Base-by-base conservation (phyloP, 306 rosid genomes). In the Malus orientalis region DNA sequence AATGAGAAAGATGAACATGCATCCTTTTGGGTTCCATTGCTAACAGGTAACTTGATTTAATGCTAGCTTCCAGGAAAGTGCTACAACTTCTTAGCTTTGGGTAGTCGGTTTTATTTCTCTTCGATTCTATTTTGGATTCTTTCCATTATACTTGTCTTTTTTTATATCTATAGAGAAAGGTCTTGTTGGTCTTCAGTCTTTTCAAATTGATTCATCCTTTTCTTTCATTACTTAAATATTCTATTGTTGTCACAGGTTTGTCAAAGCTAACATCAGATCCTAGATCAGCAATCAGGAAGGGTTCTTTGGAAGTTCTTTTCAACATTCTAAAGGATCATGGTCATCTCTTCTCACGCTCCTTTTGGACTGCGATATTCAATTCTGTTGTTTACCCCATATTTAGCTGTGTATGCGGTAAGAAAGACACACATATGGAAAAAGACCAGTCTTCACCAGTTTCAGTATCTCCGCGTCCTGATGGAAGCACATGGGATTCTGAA, bases 271-370 rank as follows among this genome's bases (percentile, higher is more conserved):
- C 99, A 45, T 89, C 89, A 51, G 99, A 95, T 87, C 93, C 97
- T 57, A 82, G 99, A 86, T 85, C 93, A 80, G 92, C 99, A 15
- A 92, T 95, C 82, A 88, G 97, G 89, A 95, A 88, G 93, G 93
- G 97, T 82, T 95, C 99, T 32, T 82, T 95, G 86, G 99, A 95
- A 87, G 97, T 95, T 78, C 97, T 95, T 82, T 95, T 95, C 79
- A 92, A 95, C 84, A 95, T 92, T 80, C 78, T 95, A 65, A 91
- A 88, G 90, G 99, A 95, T 86, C 99, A 95, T 42, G 99, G 99
- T 16, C 97, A 92, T 85, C 92, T 92, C 22, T 95, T 95, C 84
- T 89, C 99, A 32, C 67, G 49, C 67, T 79, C 84, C 57, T 92
- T 95, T 85, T 95, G 97, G 99, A 84, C 84, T 79, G 89, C 84